phyloP scores from a whole-genome alignment of 768 basidiomycete genomes.

The Agaricus bisporus region DNA sequence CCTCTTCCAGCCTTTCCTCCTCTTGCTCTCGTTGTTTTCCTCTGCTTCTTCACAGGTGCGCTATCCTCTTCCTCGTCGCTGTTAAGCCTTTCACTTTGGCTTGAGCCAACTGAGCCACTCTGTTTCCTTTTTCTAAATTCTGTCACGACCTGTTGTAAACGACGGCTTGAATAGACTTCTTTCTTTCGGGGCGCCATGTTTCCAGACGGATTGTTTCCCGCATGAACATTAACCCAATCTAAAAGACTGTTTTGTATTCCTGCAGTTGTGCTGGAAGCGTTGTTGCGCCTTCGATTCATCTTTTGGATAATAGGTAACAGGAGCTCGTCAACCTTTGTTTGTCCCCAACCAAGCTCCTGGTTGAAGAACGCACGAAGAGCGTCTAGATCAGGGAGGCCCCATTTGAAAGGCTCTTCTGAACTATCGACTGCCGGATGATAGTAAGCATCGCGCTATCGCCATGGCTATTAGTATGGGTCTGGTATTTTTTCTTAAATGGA shows the following conservation, averaged over 20 bases:
- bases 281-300: slow-evolving; percentile 58
- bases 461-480: not conserved
- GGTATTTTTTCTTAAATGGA: slow-evolving; percentile 9
- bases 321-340: slow-evolving; percentile 81
- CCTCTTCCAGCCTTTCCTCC: slow-evolving; percentile 2
- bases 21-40: slow-evolving; percentile 1
- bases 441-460: slow-evolving; percentile 79
- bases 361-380: slow-evolving; percentile 78
- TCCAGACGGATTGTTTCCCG: slow-evolving; percentile 42
- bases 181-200: slow-evolving; percentile 72
- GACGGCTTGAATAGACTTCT: slow-evolving; percentile 79
- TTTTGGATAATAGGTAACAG: slow-evolving; percentile 89
- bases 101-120: slow-evolving; percentile 19
- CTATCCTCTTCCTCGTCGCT: slow-evolving; percentile 13
- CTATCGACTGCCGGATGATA: slow-evolving; percentile 86
- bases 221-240: slow-evolving; percentile 66
- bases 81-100: slow-evolving; percentile 15
- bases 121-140: slow-evolving; percentile 65
- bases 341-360: slow-evolving; percentile 77
- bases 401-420: slow-evolving; percentile 92
- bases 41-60: slow-evolving; percentile 22
- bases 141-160: slow-evolving; percentile 80
- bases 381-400: slow-evolving; percentile 96
- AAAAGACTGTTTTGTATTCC: slow-evolving; percentile 78
- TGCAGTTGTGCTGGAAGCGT: slow-evolving; percentile 46